These are phyloP conservation scores for Pseudopyrenochaeta lycopersici DNA, from an alignment of 2,329 filamentous ascomycete genomes.

Conservation along the genomic window DNA sequence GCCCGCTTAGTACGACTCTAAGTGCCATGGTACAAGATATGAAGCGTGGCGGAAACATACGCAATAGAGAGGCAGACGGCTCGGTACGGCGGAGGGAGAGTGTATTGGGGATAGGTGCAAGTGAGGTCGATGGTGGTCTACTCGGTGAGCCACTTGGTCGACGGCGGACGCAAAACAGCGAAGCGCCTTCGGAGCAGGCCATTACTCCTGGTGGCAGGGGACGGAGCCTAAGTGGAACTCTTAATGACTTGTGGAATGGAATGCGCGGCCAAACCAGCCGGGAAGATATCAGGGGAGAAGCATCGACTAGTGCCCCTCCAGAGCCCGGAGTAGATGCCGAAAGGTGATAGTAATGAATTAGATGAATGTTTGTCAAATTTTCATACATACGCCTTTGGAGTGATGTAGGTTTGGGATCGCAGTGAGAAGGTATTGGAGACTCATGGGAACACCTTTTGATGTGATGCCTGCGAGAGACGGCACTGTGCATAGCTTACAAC, in stretches of 20 bases:
- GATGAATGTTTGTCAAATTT: background rate
- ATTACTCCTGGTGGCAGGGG: slow-evolving; percentile 11
- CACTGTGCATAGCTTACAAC: too few species aligned
- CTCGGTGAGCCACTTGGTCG: slow-evolving; percentile 35
- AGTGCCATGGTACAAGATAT: slow-evolving; percentile 72
- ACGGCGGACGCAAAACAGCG: slow-evolving; percentile 25
- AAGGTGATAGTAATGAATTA: background rate
- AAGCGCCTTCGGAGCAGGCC: background rate
- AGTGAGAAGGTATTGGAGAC: too few species aligned
- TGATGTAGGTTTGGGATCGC: background rate
- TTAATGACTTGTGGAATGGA: slow-evolving; percentile 42
- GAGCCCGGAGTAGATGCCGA: background rate
- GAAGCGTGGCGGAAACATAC: slow-evolving; percentile 60
- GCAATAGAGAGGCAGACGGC: slow-evolving; percentile 9
- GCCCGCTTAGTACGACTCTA: slow-evolving; percentile 67
- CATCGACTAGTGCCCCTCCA: background rate
- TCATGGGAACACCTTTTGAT: too few species aligned
- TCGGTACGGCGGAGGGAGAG: slow-evolving; percentile 23
- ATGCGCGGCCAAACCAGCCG: slow-evolving; percentile 25
- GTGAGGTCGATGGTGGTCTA: slow-evolving; percentile 9
- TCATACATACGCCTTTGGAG: background rate
- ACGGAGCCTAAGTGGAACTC: slow-evolving; percentile 41
- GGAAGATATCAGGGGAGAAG: slow-evolving; percentile 13
- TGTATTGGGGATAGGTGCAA: slow-evolving; percentile 28
- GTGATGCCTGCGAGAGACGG: too few species aligned